These are phyloP conservation scores for Teratosphaeria destructans DNA, from an alignment of 2,329 filamentous ascomycete genomes.

Conservation along the genomic window DNA sequence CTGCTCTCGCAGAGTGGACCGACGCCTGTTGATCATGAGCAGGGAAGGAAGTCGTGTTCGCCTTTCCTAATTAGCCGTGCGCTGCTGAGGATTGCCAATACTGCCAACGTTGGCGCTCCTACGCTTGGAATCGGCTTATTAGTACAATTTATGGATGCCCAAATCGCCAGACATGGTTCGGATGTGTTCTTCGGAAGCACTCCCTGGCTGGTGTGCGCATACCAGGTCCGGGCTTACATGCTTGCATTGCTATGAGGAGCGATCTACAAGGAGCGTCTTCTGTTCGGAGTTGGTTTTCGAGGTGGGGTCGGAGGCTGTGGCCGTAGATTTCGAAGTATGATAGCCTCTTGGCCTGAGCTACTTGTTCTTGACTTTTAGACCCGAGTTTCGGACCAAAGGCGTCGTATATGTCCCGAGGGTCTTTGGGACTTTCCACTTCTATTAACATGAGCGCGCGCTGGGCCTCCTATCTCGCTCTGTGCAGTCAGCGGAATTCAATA, in stretches of 20 bases:
- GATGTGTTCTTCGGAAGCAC: not conserved
- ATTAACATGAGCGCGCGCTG: not conserved
- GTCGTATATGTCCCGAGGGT: too few relatives aligned
- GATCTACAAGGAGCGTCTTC: too few relatives aligned
- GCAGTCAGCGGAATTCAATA: not conserved
- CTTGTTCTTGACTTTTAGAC: not conserved
- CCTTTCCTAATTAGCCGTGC: not conserved
- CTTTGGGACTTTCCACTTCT: too few relatives aligned
- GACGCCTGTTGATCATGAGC: not conserved
- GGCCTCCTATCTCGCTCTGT: not conserved
- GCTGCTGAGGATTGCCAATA: not conserved
- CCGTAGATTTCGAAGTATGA: not conserved
- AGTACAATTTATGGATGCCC: not conserved
- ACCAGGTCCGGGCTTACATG: not conserved
- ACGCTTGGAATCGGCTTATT: not conserved
- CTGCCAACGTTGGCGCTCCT: not conserved
- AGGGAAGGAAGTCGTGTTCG: not conserved
- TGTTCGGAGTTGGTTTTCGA: not conserved
- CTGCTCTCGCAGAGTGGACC: not conserved
- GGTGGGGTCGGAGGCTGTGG: not conserved
- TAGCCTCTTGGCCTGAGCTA: not conserved
- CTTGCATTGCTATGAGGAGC: not conserved
- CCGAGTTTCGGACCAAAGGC: too few relatives aligned
- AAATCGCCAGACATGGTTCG: not conserved
- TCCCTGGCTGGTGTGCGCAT: not conserved